A percentile compares a stretch with the other conserved stretches of the same genome.
phyloP scores from a whole-genome alignment of 2,329 filamentous ascomycete genomes.

The Penicillium sp. region DNA sequence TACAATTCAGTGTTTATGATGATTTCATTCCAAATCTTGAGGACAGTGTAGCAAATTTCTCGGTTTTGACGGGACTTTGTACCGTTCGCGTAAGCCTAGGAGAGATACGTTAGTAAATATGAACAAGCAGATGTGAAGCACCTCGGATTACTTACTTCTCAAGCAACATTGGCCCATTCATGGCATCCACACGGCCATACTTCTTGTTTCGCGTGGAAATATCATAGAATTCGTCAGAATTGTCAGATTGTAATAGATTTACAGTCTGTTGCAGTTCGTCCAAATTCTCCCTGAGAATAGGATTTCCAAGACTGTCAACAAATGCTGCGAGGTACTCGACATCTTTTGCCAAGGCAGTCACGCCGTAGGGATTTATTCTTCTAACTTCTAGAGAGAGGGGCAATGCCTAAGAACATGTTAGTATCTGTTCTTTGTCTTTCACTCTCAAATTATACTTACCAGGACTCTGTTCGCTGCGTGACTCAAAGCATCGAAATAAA shows the following conservation, averaged over 20 bases:
- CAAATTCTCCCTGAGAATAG: slow-evolving; percentile 82
- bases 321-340: slow-evolving; percentile 81
- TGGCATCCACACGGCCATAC: slow-evolving; percentile 85
- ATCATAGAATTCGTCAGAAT: slow-evolving; percentile 96
- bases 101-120: slow-evolving; percentile 11
- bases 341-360: slow-evolving; percentile 75
- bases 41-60: slow-evolving; percentile 69
- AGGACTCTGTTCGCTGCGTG: slow-evolving; percentile 86
- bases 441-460: slow-evolving; percentile 41
- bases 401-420: slow-evolving; percentile 54
- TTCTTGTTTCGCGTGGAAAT: slow-evolving; percentile 85
- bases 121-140: neutral
- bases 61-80: slow-evolving; percentile 55
- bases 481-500: slow-evolving; percentile 93
- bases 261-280: slow-evolving; percentile 94
- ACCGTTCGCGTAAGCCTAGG: slow-evolving; percentile 61
- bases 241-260: slow-evolving; percentile 77
- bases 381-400: slow-evolving; percentile 75
- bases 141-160: slow-evolving; percentile 66
- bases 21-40: slow-evolving; percentile 66
- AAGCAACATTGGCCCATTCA: slow-evolving; percentile 82
- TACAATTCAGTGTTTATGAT: slow-evolving; percentile 12
- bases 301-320: slow-evolving; percentile 79
- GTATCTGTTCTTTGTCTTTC: neutral
- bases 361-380: slow-evolving; percentile 82